Evolutionary conservation across 2,329 filamentous ascomycete genomes (phyloP).

Genomic region (Phoma sp.): DNA sequence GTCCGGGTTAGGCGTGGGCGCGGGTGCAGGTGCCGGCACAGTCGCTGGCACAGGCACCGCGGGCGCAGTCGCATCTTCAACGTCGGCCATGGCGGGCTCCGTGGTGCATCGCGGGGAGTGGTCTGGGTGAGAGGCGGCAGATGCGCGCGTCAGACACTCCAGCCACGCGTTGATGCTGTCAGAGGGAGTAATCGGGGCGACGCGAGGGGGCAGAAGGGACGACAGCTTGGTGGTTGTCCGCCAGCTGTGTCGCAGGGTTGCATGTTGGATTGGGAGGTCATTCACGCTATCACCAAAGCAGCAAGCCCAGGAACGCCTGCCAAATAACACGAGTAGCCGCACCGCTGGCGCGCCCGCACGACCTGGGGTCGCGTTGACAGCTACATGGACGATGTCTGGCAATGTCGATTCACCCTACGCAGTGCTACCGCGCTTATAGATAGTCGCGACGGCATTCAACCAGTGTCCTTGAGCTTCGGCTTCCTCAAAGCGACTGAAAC

Average conservation of each 20-base stretch:
- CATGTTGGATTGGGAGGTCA: not conserved
- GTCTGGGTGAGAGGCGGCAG: conserved; percentile 34
- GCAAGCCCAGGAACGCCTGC: no score
- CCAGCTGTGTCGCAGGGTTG: not conserved
- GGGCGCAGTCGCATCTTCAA: conserved; percentile 39
- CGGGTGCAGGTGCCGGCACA: conserved; percentile 34
- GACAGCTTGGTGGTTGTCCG: conserved; percentile 18
- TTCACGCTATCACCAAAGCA: no score
- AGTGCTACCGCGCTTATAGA: no score
- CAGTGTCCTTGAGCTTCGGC: no score
- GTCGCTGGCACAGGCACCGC: conserved; percentile 29
- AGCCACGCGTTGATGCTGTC: conserved; percentile 47
- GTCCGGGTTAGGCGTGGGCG: conserved; percentile 63
- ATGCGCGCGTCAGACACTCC: conserved; percentile 47
- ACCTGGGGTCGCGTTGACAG: no score
- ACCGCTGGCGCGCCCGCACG: no score
- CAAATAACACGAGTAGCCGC: no score
- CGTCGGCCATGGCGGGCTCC: conserved; percentile 42
- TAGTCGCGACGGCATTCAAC: no score
- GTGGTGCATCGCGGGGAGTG: conserved; percentile 36
- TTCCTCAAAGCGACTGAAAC: no score
- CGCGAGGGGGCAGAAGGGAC: conserved; percentile 19
- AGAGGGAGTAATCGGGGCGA: conserved; percentile 38
- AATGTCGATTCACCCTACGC: no score
- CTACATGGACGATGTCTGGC: no score